Conservation (phyloP, 2,329 filamentous ascomycete species). For the Didymella keratinophila region DNA sequence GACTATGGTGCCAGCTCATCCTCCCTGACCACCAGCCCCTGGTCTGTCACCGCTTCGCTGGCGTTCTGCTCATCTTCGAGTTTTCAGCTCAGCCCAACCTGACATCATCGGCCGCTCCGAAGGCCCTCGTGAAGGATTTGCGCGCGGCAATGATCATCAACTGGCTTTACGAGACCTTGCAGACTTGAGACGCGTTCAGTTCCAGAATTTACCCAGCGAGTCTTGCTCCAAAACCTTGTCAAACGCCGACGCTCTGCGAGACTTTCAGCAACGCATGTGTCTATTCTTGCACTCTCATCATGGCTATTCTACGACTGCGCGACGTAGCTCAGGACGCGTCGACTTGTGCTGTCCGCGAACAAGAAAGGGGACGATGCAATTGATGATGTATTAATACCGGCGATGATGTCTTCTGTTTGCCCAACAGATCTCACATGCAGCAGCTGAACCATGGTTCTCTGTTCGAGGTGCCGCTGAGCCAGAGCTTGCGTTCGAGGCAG, state of each 20-base stretch:
- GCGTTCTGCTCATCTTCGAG: conserved; percentile 19
- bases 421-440: not conserved
- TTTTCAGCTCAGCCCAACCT: conserved; percentile 19
- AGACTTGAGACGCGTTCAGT: not conserved
- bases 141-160: not conserved
- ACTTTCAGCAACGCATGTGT: not conserved
- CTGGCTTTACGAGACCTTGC: not conserved
- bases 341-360: not conserved
- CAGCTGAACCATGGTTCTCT: conserved; percentile 1
- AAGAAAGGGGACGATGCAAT: not conserved
- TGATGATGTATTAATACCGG: not conserved
- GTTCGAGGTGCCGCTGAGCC: not conserved
- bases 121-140: not conserved
- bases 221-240: not conserved
- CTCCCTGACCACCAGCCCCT: conserved; percentile 16
- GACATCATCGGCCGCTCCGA: conserved; percentile 10
- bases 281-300: not conserved
- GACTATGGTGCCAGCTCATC: conserved; percentile 19
- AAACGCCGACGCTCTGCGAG: not conserved
- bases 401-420: not conserved
- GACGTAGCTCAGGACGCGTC: not conserved
- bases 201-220: not conserved
- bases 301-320: not conserved
- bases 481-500: not conserved
- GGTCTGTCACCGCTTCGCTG: conserved; percentile 20